phyloP scores from a whole-genome alignment of 1,284 basidiomycete genomes.

The Entoloma clypeatum region DNA sequence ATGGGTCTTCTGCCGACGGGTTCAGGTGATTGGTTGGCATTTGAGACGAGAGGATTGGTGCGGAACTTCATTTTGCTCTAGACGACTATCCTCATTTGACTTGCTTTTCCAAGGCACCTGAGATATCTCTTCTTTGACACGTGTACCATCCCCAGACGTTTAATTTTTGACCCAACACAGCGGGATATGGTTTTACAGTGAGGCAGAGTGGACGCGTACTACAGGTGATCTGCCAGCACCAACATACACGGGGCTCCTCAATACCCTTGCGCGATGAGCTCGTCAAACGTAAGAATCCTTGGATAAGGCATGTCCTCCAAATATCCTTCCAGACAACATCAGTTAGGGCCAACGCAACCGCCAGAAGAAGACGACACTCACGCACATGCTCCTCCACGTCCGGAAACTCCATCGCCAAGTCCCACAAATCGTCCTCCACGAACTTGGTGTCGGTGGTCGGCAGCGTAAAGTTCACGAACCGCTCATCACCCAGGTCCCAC shows the following conservation, averaged over 20 bases:
- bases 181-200: too few species aligned
- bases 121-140: slow-evolving; percentile 32
- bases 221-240: too few species aligned
- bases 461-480: slow-evolving; percentile 15
- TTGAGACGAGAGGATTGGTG: slow-evolving; percentile 75
- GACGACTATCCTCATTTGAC: slow-evolving; percentile 2
- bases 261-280: slow-evolving; percentile 12
- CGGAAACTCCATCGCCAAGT: slow-evolving; percentile 18
- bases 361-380: slow-evolving; percentile 2
- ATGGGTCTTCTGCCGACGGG: slow-evolving; percentile 89
- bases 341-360: not conserved
- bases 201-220: too few species aligned
- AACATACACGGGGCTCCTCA: too few species aligned
- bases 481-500: slow-evolving; percentile 9
- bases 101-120: slow-evolving; percentile 28
- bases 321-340: slow-evolving; percentile 6
- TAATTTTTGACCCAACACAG: too few species aligned
- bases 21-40: slow-evolving; percentile 89
- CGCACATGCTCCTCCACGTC: slow-evolving; percentile 15
- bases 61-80: slow-evolving; percentile 25
- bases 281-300: slow-evolving; percentile 13
- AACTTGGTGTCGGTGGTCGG: slow-evolving; percentile 12
- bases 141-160: too few species aligned
- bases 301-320: slow-evolving; percentile 12
- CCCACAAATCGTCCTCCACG: slow-evolving; percentile 21